Percentiles rank a stretch among this genome's conserved stretches.
Evolutionary conservation across 2,329 filamentous ascomycete genomes (phyloP).

Genomic region (Helotiales sp.): DNA sequence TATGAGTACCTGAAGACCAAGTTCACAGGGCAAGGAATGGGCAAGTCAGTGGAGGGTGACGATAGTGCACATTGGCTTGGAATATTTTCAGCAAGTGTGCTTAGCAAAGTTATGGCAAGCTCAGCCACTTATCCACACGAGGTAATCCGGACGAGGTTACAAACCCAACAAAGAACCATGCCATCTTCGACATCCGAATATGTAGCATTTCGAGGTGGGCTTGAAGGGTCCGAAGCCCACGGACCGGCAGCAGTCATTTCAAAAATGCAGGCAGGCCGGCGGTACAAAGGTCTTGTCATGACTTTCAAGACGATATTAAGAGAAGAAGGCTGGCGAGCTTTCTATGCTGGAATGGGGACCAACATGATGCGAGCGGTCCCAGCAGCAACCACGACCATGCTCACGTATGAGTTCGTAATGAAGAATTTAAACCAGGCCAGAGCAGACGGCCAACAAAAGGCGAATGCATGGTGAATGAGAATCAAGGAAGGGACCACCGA

Average conservation of each 20-base stretch:
- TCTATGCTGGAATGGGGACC: conserved; percentile 96
- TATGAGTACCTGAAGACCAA: conserved; percentile 92
- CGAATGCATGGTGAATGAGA: conserved; percentile 23
- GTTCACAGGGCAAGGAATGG: conserved; percentile 91
- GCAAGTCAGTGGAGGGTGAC: conserved; percentile 60
- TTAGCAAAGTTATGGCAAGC: conserved; percentile 94
- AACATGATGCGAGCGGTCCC: conserved; percentile 97
- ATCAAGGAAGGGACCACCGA: neutral
- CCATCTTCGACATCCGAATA: conserved; percentile 58
- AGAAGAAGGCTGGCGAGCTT: conserved; percentile 95
- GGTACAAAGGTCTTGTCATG: conserved; percentile 78
- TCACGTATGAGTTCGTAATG: conserved; percentile 85
- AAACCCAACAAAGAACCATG: conserved; percentile 83
- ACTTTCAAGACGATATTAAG: conserved; percentile 84
- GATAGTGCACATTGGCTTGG: conserved; percentile 77
- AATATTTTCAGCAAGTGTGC: conserved; percentile 83
- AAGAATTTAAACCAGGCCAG: conserved; percentile 38
- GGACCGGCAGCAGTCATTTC: conserved; percentile 37
- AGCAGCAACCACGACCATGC: conserved; percentile 94
- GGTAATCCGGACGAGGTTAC: conserved; percentile 88
- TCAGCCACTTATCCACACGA: conserved; percentile 97
- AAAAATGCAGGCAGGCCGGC: conserved; percentile 37
- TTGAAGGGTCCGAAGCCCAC: conserved; percentile 35
- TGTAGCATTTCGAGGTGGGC: conserved; percentile 49
- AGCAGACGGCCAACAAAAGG: conserved; percentile 37